Base-by-base conservation (phyloP, 441 rosid species). In the Raphanus hybrid region DNA sequence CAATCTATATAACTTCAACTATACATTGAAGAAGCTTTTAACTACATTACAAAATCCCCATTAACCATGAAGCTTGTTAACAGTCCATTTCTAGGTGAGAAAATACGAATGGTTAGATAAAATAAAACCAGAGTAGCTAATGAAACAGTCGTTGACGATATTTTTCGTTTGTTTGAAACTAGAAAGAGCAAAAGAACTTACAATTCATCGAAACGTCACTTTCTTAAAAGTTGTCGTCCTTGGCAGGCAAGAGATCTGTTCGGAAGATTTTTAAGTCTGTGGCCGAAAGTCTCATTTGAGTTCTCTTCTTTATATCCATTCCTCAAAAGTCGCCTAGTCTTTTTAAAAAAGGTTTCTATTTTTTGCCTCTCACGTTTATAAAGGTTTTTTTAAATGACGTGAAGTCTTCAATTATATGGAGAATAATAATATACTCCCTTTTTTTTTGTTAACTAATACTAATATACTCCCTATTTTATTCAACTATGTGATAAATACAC, bases 301-400 rank as follows among this genome's bases (percentile, higher is more conserved):
- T 48, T 26, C 58, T 26, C 58, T 50, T 59, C 67, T 41, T 65
- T 68, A 52, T 52, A 68, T 69, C 23, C 18, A 67, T 9, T 67
- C n/a, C 26, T 8, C 1, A 34, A 73, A 54, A 61, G 57, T 37
- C 37, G 64, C 5, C 20, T 14, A 74, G 66, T 57, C 66, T 27
- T 65, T 57, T 74, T 2, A 1, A 9, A 4, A 5, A 26, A n/a
- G 34, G 5, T 3, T 67, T 26, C 63, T 11, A 3, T 34, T 9
- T 37, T 29, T 34, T 34, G n/a, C 61, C n/a, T 9, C 12, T 27
- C 35, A 3, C 57, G 57, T 73, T 52, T 35, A 59, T 59, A 61
- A 61, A 61, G 39, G 4, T 54, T 12, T 12, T 20, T 29, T 7
- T 48, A 29, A 23, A 68, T 69, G 50, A 35, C 34, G 37, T 15